Evolutionary conservation across 1,284 basidiomycete species (phyloP).

Genomic region (Erythrobasidium hasegawianum): DNA sequence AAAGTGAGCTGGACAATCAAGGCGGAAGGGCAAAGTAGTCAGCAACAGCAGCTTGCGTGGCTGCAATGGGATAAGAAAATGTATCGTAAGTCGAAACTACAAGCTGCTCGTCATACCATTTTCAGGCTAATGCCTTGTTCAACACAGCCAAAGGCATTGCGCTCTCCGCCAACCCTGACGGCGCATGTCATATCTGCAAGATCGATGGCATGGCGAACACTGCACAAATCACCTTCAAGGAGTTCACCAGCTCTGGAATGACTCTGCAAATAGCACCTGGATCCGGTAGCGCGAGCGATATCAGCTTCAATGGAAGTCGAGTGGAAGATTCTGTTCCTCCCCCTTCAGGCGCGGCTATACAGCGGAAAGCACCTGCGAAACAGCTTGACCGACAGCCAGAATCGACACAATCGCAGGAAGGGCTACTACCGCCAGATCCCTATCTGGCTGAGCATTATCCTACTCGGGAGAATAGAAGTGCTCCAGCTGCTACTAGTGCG

Average conservation of each 20-base stretch:
- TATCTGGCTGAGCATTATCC: too few species aligned
- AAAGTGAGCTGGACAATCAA: conserved; percentile 33
- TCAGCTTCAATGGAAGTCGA: conserved; percentile 36
- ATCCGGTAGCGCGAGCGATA: conserved; percentile 34
- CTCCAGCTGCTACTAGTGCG: conserved; percentile 3
- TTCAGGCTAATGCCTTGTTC: too few species aligned
- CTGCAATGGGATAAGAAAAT: conserved; percentile 39
- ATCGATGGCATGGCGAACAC: conserved; percentile 37
- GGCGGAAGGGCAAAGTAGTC: conserved; percentile 23
- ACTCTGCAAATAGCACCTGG: conserved; percentile 15
- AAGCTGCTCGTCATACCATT: too few species aligned
- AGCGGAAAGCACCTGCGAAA: conserved; percentile 9
- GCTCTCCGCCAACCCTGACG: conserved; percentile 13
- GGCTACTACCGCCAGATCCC: too few species aligned
- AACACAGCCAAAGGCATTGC: conserved; percentile 30
- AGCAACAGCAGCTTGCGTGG: conserved; percentile 39
- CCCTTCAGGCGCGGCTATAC: conserved; percentile 24
- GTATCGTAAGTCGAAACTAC: conserved; percentile 41
- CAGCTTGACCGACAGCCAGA: background rate
- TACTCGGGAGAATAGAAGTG: too few species aligned
- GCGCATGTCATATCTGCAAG: conserved; percentile 30
- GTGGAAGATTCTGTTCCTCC: conserved; percentile 35
- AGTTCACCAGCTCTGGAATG: conserved; percentile 21
- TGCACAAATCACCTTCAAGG: conserved; percentile 37
- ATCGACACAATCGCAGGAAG: too few species aligned